Evolutionary conservation across 257 asterid genomes (phyloP).

Genomic region (Verbascum thapsus): DNA sequence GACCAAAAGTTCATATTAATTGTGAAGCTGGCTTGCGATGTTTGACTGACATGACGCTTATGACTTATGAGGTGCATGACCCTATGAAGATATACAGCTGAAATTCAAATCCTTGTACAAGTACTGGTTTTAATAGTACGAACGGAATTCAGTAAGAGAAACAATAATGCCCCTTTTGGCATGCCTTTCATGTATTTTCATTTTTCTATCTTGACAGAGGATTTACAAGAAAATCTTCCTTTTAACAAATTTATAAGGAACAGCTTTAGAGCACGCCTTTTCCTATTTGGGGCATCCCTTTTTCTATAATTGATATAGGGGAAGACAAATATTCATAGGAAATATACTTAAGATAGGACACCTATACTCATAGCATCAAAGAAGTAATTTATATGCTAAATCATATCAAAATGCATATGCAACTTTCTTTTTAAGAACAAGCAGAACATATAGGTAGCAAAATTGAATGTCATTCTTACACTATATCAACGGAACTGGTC

Average conservation of each 20-base stretch:
- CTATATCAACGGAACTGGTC: constrained; percentile 21
- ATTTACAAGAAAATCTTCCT: neutral
- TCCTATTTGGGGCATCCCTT: too few species aligned
- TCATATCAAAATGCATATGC: constrained; percentile 11
- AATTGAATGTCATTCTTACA: neutral
- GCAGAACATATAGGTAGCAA: constrained; percentile 7
- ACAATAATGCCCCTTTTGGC: neutral
- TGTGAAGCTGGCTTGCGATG: neutral
- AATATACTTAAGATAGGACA: neutral
- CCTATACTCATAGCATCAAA: neutral
- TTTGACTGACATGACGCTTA: constrained; percentile 15
- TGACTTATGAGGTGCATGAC: constrained; percentile 4
- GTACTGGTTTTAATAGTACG: neutral
- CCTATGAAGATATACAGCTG: constrained; percentile 1
- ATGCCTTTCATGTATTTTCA: neutral
- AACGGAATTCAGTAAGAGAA: constrained; percentile 2
- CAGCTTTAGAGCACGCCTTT: constrained; percentile 6
- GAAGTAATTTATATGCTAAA: constrained; percentile 3
- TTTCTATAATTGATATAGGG: too few species aligned
- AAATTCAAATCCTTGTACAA: neutral
- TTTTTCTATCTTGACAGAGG: neutral
- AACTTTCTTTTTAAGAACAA: neutral
- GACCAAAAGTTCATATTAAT: neutral
- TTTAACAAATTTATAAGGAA: neutral
- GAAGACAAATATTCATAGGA: constrained; percentile 6